Evolutionary conservation across 441 rosid species (phyloP), one percentile per base, ranked within the genome.

Genomic region (Erodium moschatum): DNA sequence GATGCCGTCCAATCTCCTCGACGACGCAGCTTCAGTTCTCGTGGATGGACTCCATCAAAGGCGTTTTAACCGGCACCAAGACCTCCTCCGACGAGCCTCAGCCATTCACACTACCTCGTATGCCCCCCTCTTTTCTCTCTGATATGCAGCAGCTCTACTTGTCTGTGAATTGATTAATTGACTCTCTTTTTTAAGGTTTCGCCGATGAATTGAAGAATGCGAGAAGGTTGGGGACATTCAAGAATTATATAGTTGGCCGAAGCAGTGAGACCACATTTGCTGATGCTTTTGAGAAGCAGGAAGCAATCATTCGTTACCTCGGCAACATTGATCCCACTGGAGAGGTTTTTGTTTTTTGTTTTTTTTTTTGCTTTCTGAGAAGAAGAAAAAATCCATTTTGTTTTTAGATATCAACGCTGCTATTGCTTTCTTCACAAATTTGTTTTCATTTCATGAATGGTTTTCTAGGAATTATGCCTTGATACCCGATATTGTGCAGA

Each of bases 211-310:
- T 91, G 84, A 86, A 84, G 83, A 88, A 86, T 64, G 89, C 96
- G 10, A 83, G 83, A 67, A 83, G 76, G 66, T 70, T 91, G 73
- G 95, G 93, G 56, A 78, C 85, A 6, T 89, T 89, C 67, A 89
- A 93, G 84, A 79, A 88, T 62, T 91, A 82, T 74, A 75, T 93
- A 0, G 95, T 93, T 18, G 96, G 98, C 56, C 78, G 97, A 69
- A 87, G 98, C 78, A 93, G 98, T 13, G 89, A 87, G 21, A 95
- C 89, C 11, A 93, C 98, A 0, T 93, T 89, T 77, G 68, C 90
- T 0, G 87, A 88, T 40, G 85, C 92, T 24, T 93, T 91, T 44
- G 88, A 84, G 83, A 93, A 87, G 78, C 95, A 88, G 76, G 97
- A 93, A 75, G 85, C 88, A 7, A 79, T 93, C 16, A 79, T 93